Percentiles rank a stretch among this genome's conserved stretches.
These are phyloP conservation scores for Cordyceps militaris DNA, from an alignment of 2,329 filamentous ascomycete genomes.

Conservation along the genomic window DNA sequence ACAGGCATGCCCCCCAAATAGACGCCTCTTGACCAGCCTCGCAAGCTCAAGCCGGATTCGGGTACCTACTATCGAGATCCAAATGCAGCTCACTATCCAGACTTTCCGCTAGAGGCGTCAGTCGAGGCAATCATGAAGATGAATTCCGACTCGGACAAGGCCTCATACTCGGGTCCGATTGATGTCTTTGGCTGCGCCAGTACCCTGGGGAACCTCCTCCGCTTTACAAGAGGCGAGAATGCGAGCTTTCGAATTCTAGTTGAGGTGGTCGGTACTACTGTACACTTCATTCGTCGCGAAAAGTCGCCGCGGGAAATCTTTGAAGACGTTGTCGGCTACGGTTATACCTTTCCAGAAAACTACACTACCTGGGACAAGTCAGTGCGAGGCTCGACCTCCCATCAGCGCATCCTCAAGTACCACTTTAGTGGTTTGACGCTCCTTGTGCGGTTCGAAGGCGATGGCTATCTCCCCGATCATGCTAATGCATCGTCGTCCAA, in stretches of 20 bases:
- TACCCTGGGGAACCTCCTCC: slow-evolving; percentile 54
- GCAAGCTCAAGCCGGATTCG: slow-evolving; percentile 34
- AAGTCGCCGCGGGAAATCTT: slow-evolving; percentile 53
- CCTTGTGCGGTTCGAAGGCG: slow-evolving; percentile 47
- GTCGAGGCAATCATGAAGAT: slow-evolving; percentile 32
- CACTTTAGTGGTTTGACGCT: slow-evolving; percentile 41
- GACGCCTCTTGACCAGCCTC: slow-evolving; percentile 33
- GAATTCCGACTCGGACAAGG: background rate
- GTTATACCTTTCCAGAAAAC: slow-evolving; percentile 58
- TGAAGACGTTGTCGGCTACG: slow-evolving; percentile 49
- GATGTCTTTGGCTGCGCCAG: slow-evolving; percentile 55
- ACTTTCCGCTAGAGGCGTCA: slow-evolving; percentile 44
- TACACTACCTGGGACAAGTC: slow-evolving; percentile 57
- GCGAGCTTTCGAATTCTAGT: slow-evolving; percentile 52
- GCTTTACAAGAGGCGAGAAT: slow-evolving; percentile 41
- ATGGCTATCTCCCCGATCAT: slow-evolving; percentile 41
- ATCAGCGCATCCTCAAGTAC: slow-evolving; percentile 57
- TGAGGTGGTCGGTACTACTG: slow-evolving; percentile 45
- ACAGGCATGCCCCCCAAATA: slow-evolving; percentile 44
- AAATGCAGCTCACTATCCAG: slow-evolving; percentile 44
- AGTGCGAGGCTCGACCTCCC: slow-evolving; percentile 48
- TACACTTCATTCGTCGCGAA: slow-evolving; percentile 58
- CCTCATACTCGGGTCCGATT: slow-evolving; percentile 20
- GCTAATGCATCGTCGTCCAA: background rate
- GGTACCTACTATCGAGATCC: slow-evolving; percentile 46